Conservation (phyloP, 2,329 filamentous ascomycete genomes). For the Lachnellula hyalina region DNA sequence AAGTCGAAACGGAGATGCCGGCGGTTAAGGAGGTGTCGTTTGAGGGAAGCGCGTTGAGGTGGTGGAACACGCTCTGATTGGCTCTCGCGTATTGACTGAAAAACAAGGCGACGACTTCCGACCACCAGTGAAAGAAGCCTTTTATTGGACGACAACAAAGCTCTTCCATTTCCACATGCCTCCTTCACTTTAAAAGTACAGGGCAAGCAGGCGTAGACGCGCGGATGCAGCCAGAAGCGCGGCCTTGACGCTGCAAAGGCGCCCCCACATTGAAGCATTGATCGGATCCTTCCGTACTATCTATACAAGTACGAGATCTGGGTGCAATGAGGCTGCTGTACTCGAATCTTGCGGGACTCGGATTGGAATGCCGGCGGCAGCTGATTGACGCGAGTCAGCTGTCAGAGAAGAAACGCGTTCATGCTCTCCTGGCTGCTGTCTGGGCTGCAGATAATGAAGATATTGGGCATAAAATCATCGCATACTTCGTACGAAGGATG, state of each 20-base stretch:
- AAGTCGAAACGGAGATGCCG: conserved; percentile 13
- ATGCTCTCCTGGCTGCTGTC: no score
- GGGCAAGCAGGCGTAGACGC: neutral
- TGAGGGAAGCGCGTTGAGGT: conserved; percentile 11
- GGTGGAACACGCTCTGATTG: conserved; percentile 15
- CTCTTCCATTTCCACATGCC: neutral
- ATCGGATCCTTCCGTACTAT: neutral
- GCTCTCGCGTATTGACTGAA: neutral
- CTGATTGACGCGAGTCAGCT: neutral
- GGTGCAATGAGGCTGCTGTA: neutral
- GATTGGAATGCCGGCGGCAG: neutral
- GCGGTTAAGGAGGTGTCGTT: conserved; percentile 11
- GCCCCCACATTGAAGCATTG: neutral
- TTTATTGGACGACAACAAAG: neutral
- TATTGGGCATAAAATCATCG: no score
- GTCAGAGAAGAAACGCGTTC: no score
- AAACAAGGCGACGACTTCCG: neutral
- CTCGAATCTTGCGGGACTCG: neutral
- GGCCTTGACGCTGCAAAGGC: neutral
- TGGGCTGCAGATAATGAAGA: no score
- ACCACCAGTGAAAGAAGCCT: neutral
- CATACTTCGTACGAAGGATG: no score
- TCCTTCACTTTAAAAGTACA: neutral
- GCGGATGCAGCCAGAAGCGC: conserved; percentile 6
- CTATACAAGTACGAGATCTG: no score